Conservation (phyloP, 1,284 basidiomycete genomes). For the Sporisorium reilianum region DNA sequence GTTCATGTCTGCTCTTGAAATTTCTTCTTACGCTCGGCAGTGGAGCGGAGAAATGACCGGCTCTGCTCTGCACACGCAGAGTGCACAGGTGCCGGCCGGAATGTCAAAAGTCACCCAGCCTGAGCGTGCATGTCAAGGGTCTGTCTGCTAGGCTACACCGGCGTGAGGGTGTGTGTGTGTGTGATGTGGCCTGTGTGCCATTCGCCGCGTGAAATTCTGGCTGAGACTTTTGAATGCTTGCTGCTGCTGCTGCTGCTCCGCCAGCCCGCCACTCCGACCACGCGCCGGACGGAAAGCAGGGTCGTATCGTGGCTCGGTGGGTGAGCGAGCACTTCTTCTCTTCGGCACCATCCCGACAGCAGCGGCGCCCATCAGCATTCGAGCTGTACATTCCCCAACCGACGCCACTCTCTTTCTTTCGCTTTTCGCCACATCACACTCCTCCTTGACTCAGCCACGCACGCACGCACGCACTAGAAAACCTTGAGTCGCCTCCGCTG, state of each 20-base stretch:
- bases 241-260: slow-evolving; percentile 5
- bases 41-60: slow-evolving; percentile 24
- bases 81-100: slow-evolving; percentile 17
- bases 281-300: background rate
- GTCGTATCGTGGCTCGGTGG: too few relatives aligned
- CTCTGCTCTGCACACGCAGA: background rate
- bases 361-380: background rate
- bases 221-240: too few relatives aligned
- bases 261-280: slow-evolving; percentile 1
- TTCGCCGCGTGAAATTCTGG: background rate
- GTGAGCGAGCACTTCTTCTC: background rate
- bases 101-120: background rate
- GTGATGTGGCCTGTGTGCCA: background rate
- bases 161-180: too few relatives aligned
- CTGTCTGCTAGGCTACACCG: too few relatives aligned
- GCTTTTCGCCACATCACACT: background rate
- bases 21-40: slow-evolving; percentile 11
- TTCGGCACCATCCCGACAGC: slow-evolving; percentile 1
- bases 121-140: slow-evolving; percentile 7
- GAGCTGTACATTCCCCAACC: slow-evolving; percentile 1
- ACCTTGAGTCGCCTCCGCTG: slow-evolving; percentile 21
- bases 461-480: slow-evolving; percentile 2
- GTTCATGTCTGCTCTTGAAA: too few relatives aligned
- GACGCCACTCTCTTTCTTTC: background rate
- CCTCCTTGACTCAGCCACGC: slow-evolving; percentile 3